A percentile compares a stretch with the other conserved stretches of the same genome.
Conservation (phyloP, 202 grass and related monocot genomes). For the Setaria viridis region DNA sequence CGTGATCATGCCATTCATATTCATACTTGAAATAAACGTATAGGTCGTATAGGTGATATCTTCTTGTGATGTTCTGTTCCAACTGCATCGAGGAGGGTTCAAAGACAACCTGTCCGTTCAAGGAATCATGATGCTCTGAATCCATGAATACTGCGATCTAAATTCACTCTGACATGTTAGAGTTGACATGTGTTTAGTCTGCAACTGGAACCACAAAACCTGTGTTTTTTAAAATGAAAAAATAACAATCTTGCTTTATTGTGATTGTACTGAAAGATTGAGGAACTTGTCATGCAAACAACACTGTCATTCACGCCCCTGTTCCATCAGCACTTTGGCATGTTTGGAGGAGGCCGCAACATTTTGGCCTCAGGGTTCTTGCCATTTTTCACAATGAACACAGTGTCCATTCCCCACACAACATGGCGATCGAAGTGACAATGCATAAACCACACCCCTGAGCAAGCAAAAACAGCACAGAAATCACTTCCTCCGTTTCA, state of each 20-base stretch:
- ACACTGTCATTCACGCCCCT: not conserved
- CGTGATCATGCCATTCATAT: no score
- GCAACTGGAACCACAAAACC: not conserved
- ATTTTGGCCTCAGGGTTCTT: not conserved
- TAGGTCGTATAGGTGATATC: no score
- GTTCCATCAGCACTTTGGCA: slow-evolving; percentile 17
- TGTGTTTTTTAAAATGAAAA: no score
- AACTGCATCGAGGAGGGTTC: not conserved
- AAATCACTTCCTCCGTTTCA: not conserved
- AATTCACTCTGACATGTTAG: not conserved
- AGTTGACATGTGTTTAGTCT: not conserved
- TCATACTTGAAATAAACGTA: no score
- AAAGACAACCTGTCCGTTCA: no score
- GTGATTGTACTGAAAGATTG: no score
- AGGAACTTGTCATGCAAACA: not conserved
- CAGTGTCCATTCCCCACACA: slow-evolving; percentile 8
- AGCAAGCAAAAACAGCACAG: not conserved
- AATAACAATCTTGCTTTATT: no score
- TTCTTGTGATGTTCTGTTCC: no score
- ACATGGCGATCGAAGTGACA: slow-evolving; percentile 15
- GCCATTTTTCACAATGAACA: slow-evolving; percentile 14
- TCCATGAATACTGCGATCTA: no score
- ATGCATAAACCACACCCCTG: slow-evolving; percentile 27
- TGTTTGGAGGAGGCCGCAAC: slow-evolving; percentile 1
- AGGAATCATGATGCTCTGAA: no score